Evolutionary conservation across 805 yeast species (phyloP).

Genomic region (Starmera quercuum): DNA sequence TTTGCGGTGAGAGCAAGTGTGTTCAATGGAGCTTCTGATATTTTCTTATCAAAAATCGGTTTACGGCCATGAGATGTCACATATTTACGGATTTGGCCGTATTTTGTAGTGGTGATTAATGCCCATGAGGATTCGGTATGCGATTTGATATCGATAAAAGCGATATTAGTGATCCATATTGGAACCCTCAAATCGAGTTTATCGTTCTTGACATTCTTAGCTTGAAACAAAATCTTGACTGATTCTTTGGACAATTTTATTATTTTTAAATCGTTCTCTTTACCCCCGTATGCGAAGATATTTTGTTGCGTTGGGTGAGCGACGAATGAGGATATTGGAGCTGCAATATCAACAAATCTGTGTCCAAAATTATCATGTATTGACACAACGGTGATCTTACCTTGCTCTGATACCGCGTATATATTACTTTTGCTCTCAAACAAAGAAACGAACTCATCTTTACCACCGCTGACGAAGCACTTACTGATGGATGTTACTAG

Average conservation of each 20-base stretch:
- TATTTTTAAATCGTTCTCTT: conserved; percentile 64
- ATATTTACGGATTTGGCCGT: conserved; percentile 72
- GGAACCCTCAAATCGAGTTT: conserved; percentile 75
- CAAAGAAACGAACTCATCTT: conserved; percentile 33
- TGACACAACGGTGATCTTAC: conserved; percentile 23
- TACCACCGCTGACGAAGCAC: conserved; percentile 6
- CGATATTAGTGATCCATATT: conserved; percentile 62
- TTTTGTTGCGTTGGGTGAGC: conserved; percentile 40
- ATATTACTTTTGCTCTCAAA: conserved; percentile 19
- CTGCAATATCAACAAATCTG: conserved; percentile 26
- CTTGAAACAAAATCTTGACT: conserved; percentile 47
- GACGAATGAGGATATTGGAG: conserved; percentile 41
- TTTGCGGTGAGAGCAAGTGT: conserved; percentile 20
- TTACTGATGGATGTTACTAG: conserved; percentile 11
- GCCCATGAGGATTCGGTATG: conserved; percentile 34
- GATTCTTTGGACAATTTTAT: conserved; percentile 27
- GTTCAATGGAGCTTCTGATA: conserved; percentile 47
- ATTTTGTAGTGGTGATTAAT: conserved; percentile 59
- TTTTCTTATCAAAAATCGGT: conserved; percentile 53
- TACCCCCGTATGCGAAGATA: conserved; percentile 78
- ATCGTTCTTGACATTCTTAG: conserved; percentile 78
- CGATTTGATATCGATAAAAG: conserved; percentile 30
- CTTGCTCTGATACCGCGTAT: conserved; percentile 28
- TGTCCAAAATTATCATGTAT: conserved; percentile 7
- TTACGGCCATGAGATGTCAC: conserved; percentile 59